Conservation (phyloP, 2,329 filamentous ascomycete genomes). For the Aspergillus uvarum region DNA sequence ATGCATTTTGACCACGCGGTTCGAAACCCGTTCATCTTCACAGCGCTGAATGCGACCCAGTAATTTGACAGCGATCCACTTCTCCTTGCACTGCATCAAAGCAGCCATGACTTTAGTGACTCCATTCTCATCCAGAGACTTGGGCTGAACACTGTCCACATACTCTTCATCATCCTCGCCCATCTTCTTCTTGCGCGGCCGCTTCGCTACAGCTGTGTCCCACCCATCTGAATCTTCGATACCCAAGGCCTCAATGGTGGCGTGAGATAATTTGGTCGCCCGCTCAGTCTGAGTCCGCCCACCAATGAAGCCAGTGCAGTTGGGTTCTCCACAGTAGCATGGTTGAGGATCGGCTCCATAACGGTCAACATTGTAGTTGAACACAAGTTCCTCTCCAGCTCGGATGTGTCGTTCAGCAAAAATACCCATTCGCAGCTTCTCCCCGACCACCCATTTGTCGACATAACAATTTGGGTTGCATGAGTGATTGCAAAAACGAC, state of each 20-base stretch:
- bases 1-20: slow-evolving; percentile 92
- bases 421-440: slow-evolving; percentile 98
- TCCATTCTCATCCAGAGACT: slow-evolving; percentile 74
- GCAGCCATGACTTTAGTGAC: slow-evolving; percentile 95
- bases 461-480: slow-evolving; percentile 99
- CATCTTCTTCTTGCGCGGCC: slow-evolving; percentile 86
- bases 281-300: slow-evolving; percentile 97
- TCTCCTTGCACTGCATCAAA: slow-evolving; percentile 97
- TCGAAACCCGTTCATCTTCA: slow-evolving; percentile 81
- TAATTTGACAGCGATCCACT: slow-evolving; percentile 97
- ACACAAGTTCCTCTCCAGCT: slow-evolving; percentile 90
- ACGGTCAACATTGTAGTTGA: slow-evolving; percentile 99
- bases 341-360: slow-evolving; percentile 96
- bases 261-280: slow-evolving; percentile 83
- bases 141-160: slow-evolving; percentile 81
- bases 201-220: slow-evolving; percentile 87
- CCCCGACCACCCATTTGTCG: slow-evolving; percentile 98
- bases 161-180: slow-evolving; percentile 95
- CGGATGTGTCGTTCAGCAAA: slow-evolving; percentile 84
- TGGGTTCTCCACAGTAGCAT: slow-evolving; percentile 92
- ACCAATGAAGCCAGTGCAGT: slow-evolving; percentile 94
- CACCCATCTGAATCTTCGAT: slow-evolving; percentile 91
- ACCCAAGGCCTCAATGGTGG: slow-evolving; percentile 90
- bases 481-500: slow-evolving; percentile 97
- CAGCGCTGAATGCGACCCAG: slow-evolving; percentile 83